phyloP scores from a whole-genome alignment of 768 basidiomycete genomes.

The Asterophora parasitica region DNA sequence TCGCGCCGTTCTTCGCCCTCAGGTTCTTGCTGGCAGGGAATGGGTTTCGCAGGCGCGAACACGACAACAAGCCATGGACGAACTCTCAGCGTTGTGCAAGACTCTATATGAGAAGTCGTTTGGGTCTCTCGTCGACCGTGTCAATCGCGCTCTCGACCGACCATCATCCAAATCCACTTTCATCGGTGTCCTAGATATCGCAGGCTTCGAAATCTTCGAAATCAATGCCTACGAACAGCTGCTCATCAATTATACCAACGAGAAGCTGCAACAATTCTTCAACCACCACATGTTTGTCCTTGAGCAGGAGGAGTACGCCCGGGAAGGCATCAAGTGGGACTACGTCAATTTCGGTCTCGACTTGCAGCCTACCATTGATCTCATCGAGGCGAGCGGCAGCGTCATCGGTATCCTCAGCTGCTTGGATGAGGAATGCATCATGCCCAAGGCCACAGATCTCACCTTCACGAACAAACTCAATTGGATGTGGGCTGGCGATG shows the following conservation, averaged over 20 bases:
- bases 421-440: slow-evolving; percentile 97
- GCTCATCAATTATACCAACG: slow-evolving; percentile 98
- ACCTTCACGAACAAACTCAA: slow-evolving; percentile 94
- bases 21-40: slow-evolving; percentile 90
- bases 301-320: slow-evolving; percentile 96
- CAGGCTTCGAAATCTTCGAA: slow-evolving; percentile 97
- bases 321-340: slow-evolving; percentile 96
- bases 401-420: slow-evolving; percentile 88
- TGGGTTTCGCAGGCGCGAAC: slow-evolving; percentile 95
- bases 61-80: slow-evolving; percentile 86
- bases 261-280: slow-evolving; percentile 96
- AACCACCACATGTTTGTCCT: slow-evolving; percentile 99
- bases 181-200: slow-evolving; percentile 98
- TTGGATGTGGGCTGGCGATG: slow-evolving; percentile 61
- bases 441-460: slow-evolving; percentile 96
- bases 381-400: slow-evolving; percentile 83
- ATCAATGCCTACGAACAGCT: slow-evolving; percentile 96
- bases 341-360: slow-evolving; percentile 98
- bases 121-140: slow-evolving; percentile 86
- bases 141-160: slow-evolving; percentile 91
- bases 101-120: slow-evolving; percentile 97
- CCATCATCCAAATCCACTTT: slow-evolving; percentile 90
- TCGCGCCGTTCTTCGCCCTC: slow-evolving; percentile 83
- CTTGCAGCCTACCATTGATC: slow-evolving; percentile 95
- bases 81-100: slow-evolving; percentile 88